phyloP scores from a whole-genome alignment of 2,329 filamentous ascomycete genomes.

The Teratosphaeria gauchensis region DNA sequence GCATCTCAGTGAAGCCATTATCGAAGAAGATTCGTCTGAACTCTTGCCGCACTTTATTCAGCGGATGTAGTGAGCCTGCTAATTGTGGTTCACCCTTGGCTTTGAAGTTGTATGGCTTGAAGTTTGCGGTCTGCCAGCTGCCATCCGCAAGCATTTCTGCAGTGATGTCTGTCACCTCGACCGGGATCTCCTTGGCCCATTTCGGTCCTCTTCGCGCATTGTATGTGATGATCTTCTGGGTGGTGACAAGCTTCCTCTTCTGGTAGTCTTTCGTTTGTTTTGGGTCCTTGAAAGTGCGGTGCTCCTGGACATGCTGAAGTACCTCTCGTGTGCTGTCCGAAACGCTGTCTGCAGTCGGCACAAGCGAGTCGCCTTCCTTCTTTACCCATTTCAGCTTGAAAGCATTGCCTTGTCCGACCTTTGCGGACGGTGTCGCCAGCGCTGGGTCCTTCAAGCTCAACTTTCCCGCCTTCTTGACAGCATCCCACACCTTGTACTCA shows the following conservation, averaged over 20 bases:
- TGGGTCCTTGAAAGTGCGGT: conserved; percentile 57
- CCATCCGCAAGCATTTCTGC: conserved; percentile 82
- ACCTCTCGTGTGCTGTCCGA: conserved; percentile 69
- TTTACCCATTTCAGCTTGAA: conserved; percentile 68
- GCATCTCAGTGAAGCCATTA: conserved; percentile 98
- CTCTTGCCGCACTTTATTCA: conserved; percentile 93
- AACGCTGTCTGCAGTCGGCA: conserved; percentile 58
- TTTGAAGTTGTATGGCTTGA: conserved; percentile 79
- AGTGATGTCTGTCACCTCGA: conserved; percentile 92
- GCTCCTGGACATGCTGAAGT: conserved; percentile 62
- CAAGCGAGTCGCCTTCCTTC: conserved; percentile 48
- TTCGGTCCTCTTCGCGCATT: conserved; percentile 75
- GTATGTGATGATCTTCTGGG: conserved; percentile 80
- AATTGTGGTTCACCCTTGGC: conserved; percentile 52
- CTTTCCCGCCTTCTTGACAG: conserved; percentile 35
- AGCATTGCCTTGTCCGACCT: conserved; percentile 87
- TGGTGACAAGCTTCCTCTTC: conserved; percentile 81
- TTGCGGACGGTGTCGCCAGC: conserved; percentile 66
- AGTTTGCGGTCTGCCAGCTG: conserved; percentile 82
- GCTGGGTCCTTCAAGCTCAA: conserved; percentile 39
- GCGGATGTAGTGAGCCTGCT: conserved; percentile 39
- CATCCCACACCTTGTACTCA: conserved; percentile 43
- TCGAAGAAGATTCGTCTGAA: conserved; percentile 99
- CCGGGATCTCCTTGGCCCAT: conserved; percentile 77
- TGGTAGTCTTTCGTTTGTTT: conserved; percentile 74